A percentile compares a stretch with the other conserved stretches of the same genome.
These are phyloP conservation scores for Lipomyces orientalis DNA, from an alignment of 805 yeast genomes.

Conservation along the genomic window DNA sequence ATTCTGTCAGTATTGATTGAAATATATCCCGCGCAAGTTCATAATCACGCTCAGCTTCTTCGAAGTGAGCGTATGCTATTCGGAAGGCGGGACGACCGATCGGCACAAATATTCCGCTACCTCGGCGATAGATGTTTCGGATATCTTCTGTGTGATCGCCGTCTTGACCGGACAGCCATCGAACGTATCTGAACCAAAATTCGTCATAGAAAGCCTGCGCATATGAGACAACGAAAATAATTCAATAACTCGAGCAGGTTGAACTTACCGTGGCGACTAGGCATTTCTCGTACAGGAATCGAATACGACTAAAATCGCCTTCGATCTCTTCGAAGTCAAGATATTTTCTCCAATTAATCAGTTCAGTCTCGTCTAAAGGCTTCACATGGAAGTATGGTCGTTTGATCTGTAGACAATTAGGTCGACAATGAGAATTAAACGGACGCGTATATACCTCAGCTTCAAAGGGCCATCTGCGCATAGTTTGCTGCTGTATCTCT, in stretches of 20 bases:
- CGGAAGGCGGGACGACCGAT: slow-evolving; percentile 40
- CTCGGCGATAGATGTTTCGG: slow-evolving; percentile 58
- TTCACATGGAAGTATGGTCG: slow-evolving; percentile 61
- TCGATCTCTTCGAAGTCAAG: slow-evolving; percentile 57
- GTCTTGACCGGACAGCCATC: slow-evolving; percentile 53
- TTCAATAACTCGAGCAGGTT: neutral
- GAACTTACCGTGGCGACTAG: slow-evolving; percentile 56
- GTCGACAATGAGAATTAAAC: neutral
- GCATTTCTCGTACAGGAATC: slow-evolving; percentile 70
- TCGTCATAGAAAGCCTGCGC: slow-evolving; percentile 56
- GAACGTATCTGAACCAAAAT: slow-evolving; percentile 72
- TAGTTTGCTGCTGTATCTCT: slow-evolving; percentile 58
- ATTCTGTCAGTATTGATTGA: slow-evolving; percentile 38
- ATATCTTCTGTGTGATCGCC: slow-evolving; percentile 44
- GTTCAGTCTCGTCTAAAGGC: slow-evolving; percentile 52
- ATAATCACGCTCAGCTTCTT: slow-evolving; percentile 41
- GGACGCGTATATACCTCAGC: slow-evolving; percentile 45
- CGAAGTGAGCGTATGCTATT: slow-evolving; percentile 44
- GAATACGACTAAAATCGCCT: slow-evolving; percentile 44
- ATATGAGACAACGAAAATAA: neutral
- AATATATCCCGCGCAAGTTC: slow-evolving; percentile 42
- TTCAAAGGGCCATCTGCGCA: slow-evolving; percentile 75
- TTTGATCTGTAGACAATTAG: slow-evolving; percentile 47
- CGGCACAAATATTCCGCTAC: slow-evolving; percentile 48
- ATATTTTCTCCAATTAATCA: slow-evolving; percentile 66